Conservation (phyloP, 495 filamentous ascomycete species). For the Ascodesmis nigricans region DNA sequence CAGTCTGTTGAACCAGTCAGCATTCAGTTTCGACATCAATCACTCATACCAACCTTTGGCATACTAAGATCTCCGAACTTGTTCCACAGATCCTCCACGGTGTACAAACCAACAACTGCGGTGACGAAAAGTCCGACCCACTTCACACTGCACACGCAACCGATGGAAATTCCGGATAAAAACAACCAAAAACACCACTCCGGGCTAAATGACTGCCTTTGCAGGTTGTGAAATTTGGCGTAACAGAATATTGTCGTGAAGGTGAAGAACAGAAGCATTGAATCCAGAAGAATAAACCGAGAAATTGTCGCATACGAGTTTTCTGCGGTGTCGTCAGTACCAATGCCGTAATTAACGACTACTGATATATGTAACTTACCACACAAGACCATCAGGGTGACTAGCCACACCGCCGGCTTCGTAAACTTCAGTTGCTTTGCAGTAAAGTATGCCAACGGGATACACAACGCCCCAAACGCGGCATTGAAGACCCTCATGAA, state of each 20-base stretch:
- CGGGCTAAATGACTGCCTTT: constrained; percentile 56
- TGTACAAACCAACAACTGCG: constrained; percentile 84
- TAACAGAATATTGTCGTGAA: constrained; percentile 92
- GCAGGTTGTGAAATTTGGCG: constrained; percentile 79
- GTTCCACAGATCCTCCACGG: constrained; percentile 89
- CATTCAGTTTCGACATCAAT: background rate
- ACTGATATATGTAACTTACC: constrained; percentile 9
- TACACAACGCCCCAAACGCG: constrained; percentile 74
- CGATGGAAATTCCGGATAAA: constrained; percentile 79
- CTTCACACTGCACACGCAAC: constrained; percentile 89
- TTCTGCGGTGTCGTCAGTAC: constrained; percentile 26
- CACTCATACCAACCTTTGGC: constrained; percentile 37
- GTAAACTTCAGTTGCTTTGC: constrained; percentile 73
- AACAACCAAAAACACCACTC: constrained; percentile 89
- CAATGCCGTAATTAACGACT: constrained; percentile 5
- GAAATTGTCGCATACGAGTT: constrained; percentile 98
- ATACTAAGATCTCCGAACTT: constrained; percentile 92
- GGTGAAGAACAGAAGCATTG: constrained; percentile 95
- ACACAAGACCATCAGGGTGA: constrained; percentile 89
- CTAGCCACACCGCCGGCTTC: constrained; percentile 72
- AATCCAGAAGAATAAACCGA: constrained; percentile 89
- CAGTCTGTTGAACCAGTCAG: constrained; percentile 19
- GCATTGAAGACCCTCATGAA: constrained; percentile 98
- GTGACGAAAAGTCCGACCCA: constrained; percentile 93
- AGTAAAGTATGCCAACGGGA: constrained; percentile 88